Conservation (phyloP, 2,329 filamentous ascomycete species). For the Didymella keratinophila region DNA sequence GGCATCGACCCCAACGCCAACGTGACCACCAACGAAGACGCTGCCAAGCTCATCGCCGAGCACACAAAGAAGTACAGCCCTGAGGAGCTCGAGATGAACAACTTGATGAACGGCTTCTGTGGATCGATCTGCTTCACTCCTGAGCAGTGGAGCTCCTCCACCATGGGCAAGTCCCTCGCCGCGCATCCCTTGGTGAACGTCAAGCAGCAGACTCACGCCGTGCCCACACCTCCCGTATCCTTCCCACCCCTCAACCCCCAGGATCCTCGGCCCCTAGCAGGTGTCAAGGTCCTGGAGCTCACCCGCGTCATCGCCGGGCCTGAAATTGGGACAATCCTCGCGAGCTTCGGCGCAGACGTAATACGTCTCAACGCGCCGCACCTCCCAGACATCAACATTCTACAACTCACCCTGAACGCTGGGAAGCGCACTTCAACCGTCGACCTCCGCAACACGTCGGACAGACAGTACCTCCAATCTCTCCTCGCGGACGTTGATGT, state of each 20-base stretch:
- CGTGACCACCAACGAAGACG: slow-evolving; percentile 27
- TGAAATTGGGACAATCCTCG: slow-evolving; percentile 47
- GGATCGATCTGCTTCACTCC: slow-evolving; percentile 57
- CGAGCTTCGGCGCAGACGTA: slow-evolving; percentile 54
- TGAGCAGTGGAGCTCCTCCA: slow-evolving; percentile 54
- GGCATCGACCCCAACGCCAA: slow-evolving; percentile 51
- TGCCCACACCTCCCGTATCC: slow-evolving; percentile 29
- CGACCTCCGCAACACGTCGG: slow-evolving; percentile 52
- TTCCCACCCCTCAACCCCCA: slow-evolving; percentile 41
- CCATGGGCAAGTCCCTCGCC: slow-evolving; percentile 55
- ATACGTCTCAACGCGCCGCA: slow-evolving; percentile 53
- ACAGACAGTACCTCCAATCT: slow-evolving; percentile 42
- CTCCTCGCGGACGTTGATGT: slow-evolving; percentile 60
- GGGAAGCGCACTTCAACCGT: slow-evolving; percentile 55
- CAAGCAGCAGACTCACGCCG: slow-evolving; percentile 42
- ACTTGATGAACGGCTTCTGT: slow-evolving; percentile 28
- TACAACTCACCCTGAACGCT: slow-evolving; percentile 51
- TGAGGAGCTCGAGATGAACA: slow-evolving; percentile 29
- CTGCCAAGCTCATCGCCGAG: slow-evolving; percentile 31
- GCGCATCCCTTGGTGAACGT: slow-evolving; percentile 55
- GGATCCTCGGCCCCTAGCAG: slow-evolving; percentile 52
- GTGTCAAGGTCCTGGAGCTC: slow-evolving; percentile 47
- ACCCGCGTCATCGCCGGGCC: slow-evolving; percentile 55
- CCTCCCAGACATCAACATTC: slow-evolving; percentile 43
- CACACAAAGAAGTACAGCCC: slow-evolving; percentile 46